These are phyloP conservation scores for Botryotinia narcissicola DNA, from an alignment of 2,329 filamentous ascomycete species.

Conservation along the genomic window DNA sequence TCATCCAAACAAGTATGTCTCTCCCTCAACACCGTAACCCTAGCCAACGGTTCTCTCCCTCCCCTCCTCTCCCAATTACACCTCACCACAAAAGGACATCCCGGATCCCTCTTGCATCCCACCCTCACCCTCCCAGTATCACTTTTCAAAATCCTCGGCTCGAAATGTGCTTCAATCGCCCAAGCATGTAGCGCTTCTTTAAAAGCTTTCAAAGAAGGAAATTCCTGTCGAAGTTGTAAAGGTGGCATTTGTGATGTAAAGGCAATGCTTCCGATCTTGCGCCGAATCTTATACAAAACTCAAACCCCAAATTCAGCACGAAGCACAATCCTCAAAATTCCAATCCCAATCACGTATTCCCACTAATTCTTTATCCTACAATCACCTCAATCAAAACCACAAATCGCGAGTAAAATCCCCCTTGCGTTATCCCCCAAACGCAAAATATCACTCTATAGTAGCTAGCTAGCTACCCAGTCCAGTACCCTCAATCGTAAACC, in stretches of 20 bases:
- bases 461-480: neutral
- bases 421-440: neutral
- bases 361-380: neutral
- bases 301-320: neutral
- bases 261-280: neutral
- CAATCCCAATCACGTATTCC: neutral
- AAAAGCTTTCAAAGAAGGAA: conserved; percentile 38
- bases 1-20: conserved; percentile 38
- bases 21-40: conserved; percentile 37
- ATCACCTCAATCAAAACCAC: neutral
- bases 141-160: conserved; percentile 38
- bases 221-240: conserved; percentile 37
- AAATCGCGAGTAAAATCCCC: neutral
- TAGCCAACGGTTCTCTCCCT: conserved; percentile 34
- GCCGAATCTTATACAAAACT: neutral
- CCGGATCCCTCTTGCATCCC: conserved; percentile 38
- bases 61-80: conserved; percentile 39
- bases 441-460: neutral
- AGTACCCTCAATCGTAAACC: neutral
- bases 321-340: neutral
- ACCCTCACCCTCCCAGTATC: conserved; percentile 39
- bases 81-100: conserved; percentile 38
- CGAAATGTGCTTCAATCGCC: conserved; percentile 40
- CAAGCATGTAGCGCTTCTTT: conserved; percentile 39
- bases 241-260: conserved; percentile 32